Evolutionary conservation across 148 eudicot species (phyloP), one percentile per base, ranked within the genome.

Genomic region (Nepenthes mirabilis): DNA sequence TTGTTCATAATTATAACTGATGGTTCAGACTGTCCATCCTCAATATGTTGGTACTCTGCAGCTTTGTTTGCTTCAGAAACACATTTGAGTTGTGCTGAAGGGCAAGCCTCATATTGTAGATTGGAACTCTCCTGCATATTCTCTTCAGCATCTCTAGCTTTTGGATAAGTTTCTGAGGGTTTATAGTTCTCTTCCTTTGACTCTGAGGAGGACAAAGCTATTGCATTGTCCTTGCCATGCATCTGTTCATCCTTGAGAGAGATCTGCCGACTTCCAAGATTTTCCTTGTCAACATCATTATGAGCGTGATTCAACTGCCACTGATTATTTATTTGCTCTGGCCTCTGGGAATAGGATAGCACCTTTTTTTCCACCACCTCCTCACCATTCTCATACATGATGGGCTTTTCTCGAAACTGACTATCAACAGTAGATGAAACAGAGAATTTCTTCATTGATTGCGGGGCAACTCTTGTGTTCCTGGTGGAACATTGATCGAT

Each of bases 401-500:
- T 51, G 52, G 8, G 57, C 11, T 68, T 43, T 11, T 64, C 34
- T 61, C 48, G 64, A 57, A 54, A 32, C 33, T 51, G 62, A 34
- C 43, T 53, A 56, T 45, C 60, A 61, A 52, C 58, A 33, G 37
- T 60, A 67, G 67, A 62, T 43, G 74, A 51, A 51, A 60, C 69
- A 8, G 77, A 72, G 56, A 70, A 75, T 61, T 56, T 73, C 36
- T 58, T 58, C 23, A 53, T 56, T 47, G 32, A 65, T 53, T 74
- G 59, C 63, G 68, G 56, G 55, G 57, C 43, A 57, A 33, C 14
- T 61, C 64, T 65, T 70, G 48, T 47, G 57, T 54, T 64, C 5
- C 59, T 23, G 37, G 37, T 50, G 60, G 62, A 49, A 48, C 49
- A 60, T 34, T 56, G 62, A 53, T 37, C 49, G 53, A 48, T 59